A percentile compares a stretch with the other conserved stretches of the same genome.
Evolutionary conservation across 768 basidiomycete species (phyloP).

Genomic region (Boletus sp.): DNA sequence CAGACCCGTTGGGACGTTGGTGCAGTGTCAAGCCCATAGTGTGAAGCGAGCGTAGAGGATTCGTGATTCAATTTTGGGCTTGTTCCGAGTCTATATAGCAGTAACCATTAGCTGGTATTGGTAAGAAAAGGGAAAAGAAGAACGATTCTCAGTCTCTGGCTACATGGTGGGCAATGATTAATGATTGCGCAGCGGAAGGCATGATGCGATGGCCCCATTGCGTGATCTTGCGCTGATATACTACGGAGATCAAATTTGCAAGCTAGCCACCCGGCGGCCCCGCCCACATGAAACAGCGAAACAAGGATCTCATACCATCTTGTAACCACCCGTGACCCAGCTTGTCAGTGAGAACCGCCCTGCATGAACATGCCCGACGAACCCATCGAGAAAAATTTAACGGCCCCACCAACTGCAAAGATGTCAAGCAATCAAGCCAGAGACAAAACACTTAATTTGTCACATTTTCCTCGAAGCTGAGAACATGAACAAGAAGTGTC

Average conservation of each 20-base stretch:
- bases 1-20: not conserved
- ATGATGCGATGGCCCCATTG: slow-evolving; percentile 25
- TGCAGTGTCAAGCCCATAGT: slow-evolving; percentile 22
- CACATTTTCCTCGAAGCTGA: not conserved
- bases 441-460: not conserved
- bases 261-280: no score
- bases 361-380: no score
- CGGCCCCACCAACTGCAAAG: not conserved
- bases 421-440: not conserved
- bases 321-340: not conserved
- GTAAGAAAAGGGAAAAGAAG: not conserved
- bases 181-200: not conserved
- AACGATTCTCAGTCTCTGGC: not conserved
- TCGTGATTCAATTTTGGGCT: not conserved
- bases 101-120: not conserved
- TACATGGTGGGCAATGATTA: not conserved
- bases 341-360: not conserved
- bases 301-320: not conserved
- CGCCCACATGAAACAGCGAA: not conserved
- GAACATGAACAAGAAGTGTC: not conserved
- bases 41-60: not conserved
- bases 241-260: slow-evolving; percentile 7
- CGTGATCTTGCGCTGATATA: slow-evolving; percentile 34
- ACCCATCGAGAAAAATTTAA: no score
- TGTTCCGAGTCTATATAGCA: slow-evolving; percentile 6